Evolutionary conservation across 2,329 filamentous ascomycete species (phyloP).

Genomic region (Aaosphaeria pasadenensis): DNA sequence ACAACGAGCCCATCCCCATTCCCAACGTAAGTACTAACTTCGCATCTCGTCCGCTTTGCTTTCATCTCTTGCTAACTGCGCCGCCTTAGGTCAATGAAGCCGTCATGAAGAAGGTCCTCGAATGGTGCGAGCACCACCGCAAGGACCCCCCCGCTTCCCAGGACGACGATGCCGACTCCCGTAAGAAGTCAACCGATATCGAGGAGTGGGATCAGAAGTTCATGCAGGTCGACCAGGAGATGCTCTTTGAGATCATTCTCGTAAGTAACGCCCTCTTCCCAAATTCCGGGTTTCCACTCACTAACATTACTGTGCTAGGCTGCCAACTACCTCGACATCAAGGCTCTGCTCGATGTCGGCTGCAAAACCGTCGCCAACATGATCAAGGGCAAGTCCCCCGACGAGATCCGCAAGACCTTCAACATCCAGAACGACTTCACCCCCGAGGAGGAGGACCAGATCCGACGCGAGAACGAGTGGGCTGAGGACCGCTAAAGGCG

Average conservation of each 20-base stretch:
- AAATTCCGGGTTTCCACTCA: neutral
- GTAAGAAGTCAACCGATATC: constrained; percentile 98
- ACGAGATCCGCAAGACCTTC: constrained; percentile 99
- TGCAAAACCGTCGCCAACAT: constrained; percentile 99
- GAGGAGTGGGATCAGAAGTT: constrained; percentile 99
- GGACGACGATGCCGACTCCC: constrained; percentile 88
- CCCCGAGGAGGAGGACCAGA: constrained; percentile 98
- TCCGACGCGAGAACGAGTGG: constrained; percentile 55
- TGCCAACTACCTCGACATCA: constrained; percentile 98
- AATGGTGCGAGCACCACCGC: constrained; percentile 97
- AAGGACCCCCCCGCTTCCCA: constrained; percentile 76
- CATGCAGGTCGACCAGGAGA: constrained; percentile 99
- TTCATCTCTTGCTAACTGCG: constrained; percentile 19
- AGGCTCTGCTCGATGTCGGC: constrained; percentile 92
- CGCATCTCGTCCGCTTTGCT: neutral
- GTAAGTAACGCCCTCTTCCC: constrained; percentile 49
- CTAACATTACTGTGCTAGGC: constrained; percentile 54
- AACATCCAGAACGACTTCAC: constrained; percentile 99
- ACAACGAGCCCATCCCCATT: constrained; percentile 74
- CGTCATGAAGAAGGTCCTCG: constrained; percentile 92
- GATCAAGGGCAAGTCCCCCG: constrained; percentile 99
- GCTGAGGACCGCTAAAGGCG: constrained; percentile 38
- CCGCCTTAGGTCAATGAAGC: constrained; percentile 71
- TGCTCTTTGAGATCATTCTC: constrained; percentile 99
- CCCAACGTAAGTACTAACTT: constrained; percentile 57